These are phyloP conservation scores for Karstenula rhodostoma DNA, from an alignment of 2,329 filamentous ascomycete genomes.

Conservation along the genomic window DNA sequence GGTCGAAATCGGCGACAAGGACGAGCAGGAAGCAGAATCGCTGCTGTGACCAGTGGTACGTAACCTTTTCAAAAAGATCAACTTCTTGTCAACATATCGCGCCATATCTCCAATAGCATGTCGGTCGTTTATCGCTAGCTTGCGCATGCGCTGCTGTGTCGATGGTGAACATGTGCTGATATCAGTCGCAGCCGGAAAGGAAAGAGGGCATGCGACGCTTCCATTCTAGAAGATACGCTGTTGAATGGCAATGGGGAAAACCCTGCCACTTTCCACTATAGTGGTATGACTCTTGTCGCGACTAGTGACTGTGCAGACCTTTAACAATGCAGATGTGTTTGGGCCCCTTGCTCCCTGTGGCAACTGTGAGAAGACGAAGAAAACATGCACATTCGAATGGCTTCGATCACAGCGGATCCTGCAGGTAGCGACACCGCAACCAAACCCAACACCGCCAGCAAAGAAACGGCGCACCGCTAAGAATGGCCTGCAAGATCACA, in stretches of 20 bases:
- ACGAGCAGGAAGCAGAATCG: constrained; percentile 52
- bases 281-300: constrained; percentile 34
- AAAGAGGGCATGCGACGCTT: constrained; percentile 56
- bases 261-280: constrained; percentile 45
- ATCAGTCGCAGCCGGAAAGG: constrained; percentile 45
- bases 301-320: constrained; percentile 5
- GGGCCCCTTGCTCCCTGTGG: constrained; percentile 48
- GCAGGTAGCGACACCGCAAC: constrained; percentile 34
- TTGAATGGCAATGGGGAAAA: constrained; percentile 33
- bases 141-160: neutral
- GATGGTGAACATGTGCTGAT: neutral
- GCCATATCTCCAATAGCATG: neutral
- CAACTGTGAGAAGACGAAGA: constrained; percentile 56
- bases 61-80: neutral
- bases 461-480: constrained; percentile 44
- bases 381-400: constrained; percentile 57
- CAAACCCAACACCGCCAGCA: constrained; percentile 28
- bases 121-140: neutral
- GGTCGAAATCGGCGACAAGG: constrained; percentile 36
- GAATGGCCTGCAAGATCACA: constrained; percentile 15
- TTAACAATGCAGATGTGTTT: constrained; percentile 44
- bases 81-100: neutral
- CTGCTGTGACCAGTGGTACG: constrained; percentile 55
- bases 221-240: constrained; percentile 45
- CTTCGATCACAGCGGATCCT: constrained; percentile 46